Evolutionary conservation across 495 filamentous ascomycete species (phyloP), one percentile per base, ranked within the genome.

Genomic region (Podospora australis): DNA sequence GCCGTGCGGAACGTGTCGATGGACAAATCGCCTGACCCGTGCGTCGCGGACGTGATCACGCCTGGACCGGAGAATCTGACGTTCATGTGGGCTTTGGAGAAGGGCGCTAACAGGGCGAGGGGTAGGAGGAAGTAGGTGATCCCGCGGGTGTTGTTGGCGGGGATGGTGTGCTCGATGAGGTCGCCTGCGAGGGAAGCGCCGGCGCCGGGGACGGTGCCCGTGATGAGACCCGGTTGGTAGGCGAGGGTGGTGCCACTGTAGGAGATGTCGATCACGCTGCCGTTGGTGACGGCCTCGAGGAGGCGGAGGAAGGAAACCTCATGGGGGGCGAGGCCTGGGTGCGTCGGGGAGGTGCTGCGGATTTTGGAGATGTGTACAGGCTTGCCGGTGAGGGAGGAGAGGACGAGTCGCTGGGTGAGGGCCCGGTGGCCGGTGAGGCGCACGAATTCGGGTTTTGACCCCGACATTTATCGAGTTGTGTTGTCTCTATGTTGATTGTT

Each of bases 241-340:
- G 89, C 81, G 36, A 97, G 74, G 11, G 87, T 88, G 0, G 92
- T 97, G 54, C 94, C 92, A 8, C 88, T 96, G 67, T 94, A 88
- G 13, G 88, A 92, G 55, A 99, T 94, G 60, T 96, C 88, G 71
- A 96, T 87, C 50, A 80, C 77, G 24, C 87, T 85, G 71, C 94
- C 94, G 78, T 99, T 99, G 62, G 94, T 97, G 56, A 99, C 75
- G 44, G 85, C 74, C 63, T 97, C 92, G 55, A 99, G 82, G 6
- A 99, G 84, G 42, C 94, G 92, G 14, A 99, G 78, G 69, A 99
- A 88, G 26, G 91, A 95, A 59, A 96, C 81, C 71, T 99, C 94
- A 71, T 94, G 86, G 39, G 87, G 81, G 43, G 86, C 80, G 38
- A 99, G 85, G 56, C 94, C 94, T 5, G 92, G 88, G 54, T 84